Conservation (phyloP, 2,329 filamentous ascomycete species). For the Helminthosporium solani region DNA sequence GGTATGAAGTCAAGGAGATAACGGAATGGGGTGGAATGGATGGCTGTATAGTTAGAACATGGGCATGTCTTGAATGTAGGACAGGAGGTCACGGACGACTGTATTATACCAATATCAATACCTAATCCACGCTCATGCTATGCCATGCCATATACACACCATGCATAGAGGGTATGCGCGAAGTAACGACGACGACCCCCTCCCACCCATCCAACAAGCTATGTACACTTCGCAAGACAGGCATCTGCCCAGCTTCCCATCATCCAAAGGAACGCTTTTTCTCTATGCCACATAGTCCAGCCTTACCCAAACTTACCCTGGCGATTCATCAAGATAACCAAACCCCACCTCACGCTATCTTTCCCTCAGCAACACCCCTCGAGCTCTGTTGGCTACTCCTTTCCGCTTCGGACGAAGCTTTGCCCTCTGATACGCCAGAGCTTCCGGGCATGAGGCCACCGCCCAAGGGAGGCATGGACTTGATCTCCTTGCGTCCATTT, state of each 20-base stretch:
- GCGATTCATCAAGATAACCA: not conserved
- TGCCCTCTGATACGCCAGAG: slow-evolving; percentile 34
- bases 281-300: too few relatives aligned
- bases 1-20: slow-evolving; percentile 5
- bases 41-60: too few relatives aligned
- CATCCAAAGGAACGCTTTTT: slow-evolving; percentile 1
- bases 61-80: too few relatives aligned
- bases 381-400: slow-evolving; percentile 26
- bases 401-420: slow-evolving; percentile 34
- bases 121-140: not conserved
- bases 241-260: not conserved
- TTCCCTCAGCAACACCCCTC: slow-evolving; percentile 19
- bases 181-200: slow-evolving; percentile 2
- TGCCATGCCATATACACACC: slow-evolving; percentile 1
- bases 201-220: slow-evolving; percentile 1
- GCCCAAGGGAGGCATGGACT: slow-evolving; percentile 16
- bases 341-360: not conserved
- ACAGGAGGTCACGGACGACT: not conserved
- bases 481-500: slow-evolving; percentile 75
- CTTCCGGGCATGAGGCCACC: slow-evolving; percentile 14
- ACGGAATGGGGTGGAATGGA: not conserved
- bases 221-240: slow-evolving; percentile 8
- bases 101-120: slow-evolving; percentile 1
- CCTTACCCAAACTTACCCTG: too few relatives aligned
- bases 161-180: slow-evolving; percentile 1